Evolutionary conservation across 345 rosid species (phyloP), one percentile per base, ranked within the genome.

Genomic region (Ceriops zippeliana): DNA sequence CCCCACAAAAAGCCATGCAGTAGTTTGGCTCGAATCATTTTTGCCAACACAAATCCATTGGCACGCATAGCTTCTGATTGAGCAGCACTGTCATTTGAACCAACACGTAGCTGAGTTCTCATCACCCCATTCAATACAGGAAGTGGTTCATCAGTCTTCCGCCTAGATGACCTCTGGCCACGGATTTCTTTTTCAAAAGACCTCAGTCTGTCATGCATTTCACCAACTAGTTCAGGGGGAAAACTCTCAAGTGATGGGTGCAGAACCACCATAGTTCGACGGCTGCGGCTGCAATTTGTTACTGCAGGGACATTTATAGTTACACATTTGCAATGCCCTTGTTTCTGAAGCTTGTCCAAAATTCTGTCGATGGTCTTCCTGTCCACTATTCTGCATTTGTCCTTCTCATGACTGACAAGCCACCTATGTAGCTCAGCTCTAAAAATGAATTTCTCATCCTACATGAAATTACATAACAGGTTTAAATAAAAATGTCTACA

Each of bases 31-130:
- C 97, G 95, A 62, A 88, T 88, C 97, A 93, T 91, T 84, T 93
- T 93, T 73, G 97, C 89, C 76, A 87, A 73, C 66, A 93, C 92
- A 83, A 91, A 91, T 67, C 98, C 98, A 82, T 91, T 93, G 70
- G 95, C 84, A 62, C 92, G 93, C 91, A 91, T 91, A 56, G 90
- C 87, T 76, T 87, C 97, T 52, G 84, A 79, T 76, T 76, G 83
- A 76, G 68, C 71, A 72, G 83, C 78, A 70, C 80, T 77, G 6
- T 71, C 79, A 66, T 89, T 88, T 69, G 86, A 78, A 80, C 64
- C 71, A 37, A 70, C 78, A 73, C 64, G 79, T 47, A 35, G 66
- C 71, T 73, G 90, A 75, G 84, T 84, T 82, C 97, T 87, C 78
- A 78, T 81, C 61, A 93, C 81, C 78, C 86, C 86, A 74, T 85